A percentile compares a stretch with the other conserved stretches of the same genome.
These are phyloP conservation scores for Ceratocystis albifundus DNA, from an alignment of 2,329 filamentous ascomycete genomes.

Conservation along the genomic window DNA sequence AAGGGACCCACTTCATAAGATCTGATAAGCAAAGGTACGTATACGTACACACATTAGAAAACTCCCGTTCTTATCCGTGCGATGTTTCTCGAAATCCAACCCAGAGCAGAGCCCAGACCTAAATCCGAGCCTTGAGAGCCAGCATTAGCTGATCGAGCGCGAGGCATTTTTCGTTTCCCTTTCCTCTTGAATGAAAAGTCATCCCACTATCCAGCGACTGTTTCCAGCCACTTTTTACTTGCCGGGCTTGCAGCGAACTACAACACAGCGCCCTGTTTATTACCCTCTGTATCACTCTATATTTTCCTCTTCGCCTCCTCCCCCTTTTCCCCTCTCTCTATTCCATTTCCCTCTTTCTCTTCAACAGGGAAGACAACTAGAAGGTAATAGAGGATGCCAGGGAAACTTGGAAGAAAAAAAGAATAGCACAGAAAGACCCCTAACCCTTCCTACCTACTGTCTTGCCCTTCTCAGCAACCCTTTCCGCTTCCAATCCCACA, in stretches of 20 bases:
- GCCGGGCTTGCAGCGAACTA: too few species aligned
- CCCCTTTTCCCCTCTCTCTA: background rate
- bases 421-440: background rate
- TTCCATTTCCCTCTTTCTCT: background rate
- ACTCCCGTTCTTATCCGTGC: background rate
- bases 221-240: too few species aligned
- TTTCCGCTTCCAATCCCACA: background rate
- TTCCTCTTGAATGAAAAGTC: background rate
- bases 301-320: background rate
- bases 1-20: slow-evolving; percentile 5
- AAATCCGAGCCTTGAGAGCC: too few species aligned
- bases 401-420: background rate
- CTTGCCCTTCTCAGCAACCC: too few species aligned
- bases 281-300: background rate
- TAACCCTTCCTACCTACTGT: background rate
- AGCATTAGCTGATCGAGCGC: too few species aligned
- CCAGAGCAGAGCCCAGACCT: too few species aligned
- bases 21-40: slow-evolving; percentile 16
- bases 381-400: background rate
- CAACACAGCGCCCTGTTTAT: background rate
- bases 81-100: background rate
- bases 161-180: background rate
- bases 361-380: background rate
- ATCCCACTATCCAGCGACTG: too few species aligned
- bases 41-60: background rate